Evolutionary conservation across 164 flowering plant genomes (phyloP), one percentile per base, ranked within the genome.

Genomic region (Piper longum): DNA sequence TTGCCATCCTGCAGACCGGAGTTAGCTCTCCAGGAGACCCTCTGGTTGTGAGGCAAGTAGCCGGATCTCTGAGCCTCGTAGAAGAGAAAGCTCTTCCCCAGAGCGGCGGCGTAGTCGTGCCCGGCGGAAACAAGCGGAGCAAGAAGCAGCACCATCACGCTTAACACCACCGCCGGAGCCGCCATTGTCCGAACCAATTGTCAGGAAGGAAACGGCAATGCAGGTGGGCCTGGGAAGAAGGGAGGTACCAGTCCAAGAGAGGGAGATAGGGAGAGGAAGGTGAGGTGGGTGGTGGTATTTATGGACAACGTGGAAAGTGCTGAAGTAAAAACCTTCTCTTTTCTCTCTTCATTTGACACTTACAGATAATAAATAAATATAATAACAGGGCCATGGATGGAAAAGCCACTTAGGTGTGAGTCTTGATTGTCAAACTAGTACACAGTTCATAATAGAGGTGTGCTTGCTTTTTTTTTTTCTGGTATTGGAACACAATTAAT

Each of bases 61-160:
- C 99, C 99, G 63, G 99, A 95, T 76, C 99, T 82, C 77, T 95
- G 99, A 66, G 93, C 97, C 72, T 95, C 99, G 67, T 75, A 95
- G 77, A 83, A 95, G 55, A 95, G 83, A 73, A 95, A 68, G 84
- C 93, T 78, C 75, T 95, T 91, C 48, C 73, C 83, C 59, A 95
- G 67, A 62, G 99, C 99, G 58, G 81, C 76, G 26, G 81, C 84
- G 60, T 90, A 90, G 69, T 89, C 87, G 77, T 91, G 96, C 52
- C 87, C 87, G 26, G 81, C 88, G n/a, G 70, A 54, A 67, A 80
- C 86, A 41, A 69, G 51, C n/a, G 89, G 82, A 16, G 75, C 16
- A 16, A 75, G 69, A 11, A 82, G 52, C n/a, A 82, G 75, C 41
- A 77, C 17, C 42, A 54, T 26, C 67, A 57, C 65, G 79, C 56